Evolutionary conservation across 202 grass and related monocot genomes (phyloP).

Genomic region (Dendrocalamus latiflorus): DNA sequence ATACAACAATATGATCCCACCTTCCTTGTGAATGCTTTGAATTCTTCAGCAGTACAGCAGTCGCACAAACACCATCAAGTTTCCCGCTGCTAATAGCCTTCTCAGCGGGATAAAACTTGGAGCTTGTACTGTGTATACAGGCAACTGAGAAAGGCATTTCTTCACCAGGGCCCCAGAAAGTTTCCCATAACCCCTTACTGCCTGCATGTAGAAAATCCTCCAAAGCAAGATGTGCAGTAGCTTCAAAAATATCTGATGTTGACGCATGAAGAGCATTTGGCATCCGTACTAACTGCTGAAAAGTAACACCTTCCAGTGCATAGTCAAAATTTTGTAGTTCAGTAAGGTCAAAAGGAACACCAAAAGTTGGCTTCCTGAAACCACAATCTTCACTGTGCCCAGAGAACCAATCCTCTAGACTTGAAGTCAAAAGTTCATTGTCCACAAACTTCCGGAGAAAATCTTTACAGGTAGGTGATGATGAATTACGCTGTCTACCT

Average conservation of each 20-base stretch:
- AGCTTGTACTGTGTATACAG: constrained; percentile 96
- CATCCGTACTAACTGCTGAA: constrained; percentile 91
- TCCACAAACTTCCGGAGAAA: constrained; percentile 95
- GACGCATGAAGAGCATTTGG: constrained; percentile 84
- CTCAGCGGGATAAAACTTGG: constrained; percentile 93
- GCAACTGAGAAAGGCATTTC: constrained; percentile 81
- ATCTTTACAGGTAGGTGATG: constrained; percentile 74
- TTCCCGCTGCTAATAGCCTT: constrained; percentile 84
- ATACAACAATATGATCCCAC: constrained; percentile 76
- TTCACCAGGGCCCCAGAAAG: constrained; percentile 90
- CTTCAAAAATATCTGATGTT: constrained; percentile 76
- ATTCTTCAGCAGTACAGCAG: too few species aligned
- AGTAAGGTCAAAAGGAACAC: constrained; percentile 65
- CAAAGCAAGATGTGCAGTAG: constrained; percentile 82
- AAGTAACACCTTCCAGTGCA: constrained; percentile 79
- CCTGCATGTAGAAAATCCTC: constrained; percentile 91
- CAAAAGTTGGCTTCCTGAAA: constrained; percentile 54
- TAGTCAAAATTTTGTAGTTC: constrained; percentile 92
- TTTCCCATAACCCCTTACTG: constrained; percentile 86
- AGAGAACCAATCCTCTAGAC: constrained; percentile 90
- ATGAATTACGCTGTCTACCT: constrained; percentile 36
- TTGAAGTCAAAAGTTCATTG: constrained; percentile 68
- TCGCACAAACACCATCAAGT: too few species aligned
- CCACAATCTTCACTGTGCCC: constrained; percentile 58
- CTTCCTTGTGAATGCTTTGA: constrained; percentile 66